Base-by-base conservation (phyloP, 192 early-diverging fungal species). In the Radiomyces spectabilis region DNA sequence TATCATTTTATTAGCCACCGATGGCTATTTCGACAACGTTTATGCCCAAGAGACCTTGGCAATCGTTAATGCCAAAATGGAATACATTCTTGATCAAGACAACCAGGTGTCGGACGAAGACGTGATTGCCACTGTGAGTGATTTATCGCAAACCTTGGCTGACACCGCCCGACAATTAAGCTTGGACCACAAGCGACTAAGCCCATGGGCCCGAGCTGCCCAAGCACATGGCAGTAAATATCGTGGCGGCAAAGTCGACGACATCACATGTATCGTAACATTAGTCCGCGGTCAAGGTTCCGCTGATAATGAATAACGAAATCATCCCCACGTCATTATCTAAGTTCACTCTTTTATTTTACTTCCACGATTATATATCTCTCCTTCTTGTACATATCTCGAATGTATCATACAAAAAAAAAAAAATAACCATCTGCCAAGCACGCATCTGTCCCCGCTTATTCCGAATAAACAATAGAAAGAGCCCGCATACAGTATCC, bases 21-120 rank as follows among this genome's bases (percentile, higher is more conserved):
- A 81, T 53, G 79, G 79, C 7, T 81, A 76, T 51, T 81, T 76
- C 61, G 79, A 81, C 49, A 81, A 81, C 71, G 76, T 81, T 0
- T 81, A 68, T 51, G 51, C 70, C 10, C 51, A 72, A n/a, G 79
- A 81, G 41, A 74, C 79, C 3, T 57, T 78, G 6, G 61, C 68
- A 22, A 43, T 81, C 24, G 74, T 81, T 7, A 74, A 81, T 53
- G 32, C 47, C 3, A 68, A 74, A 37, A 47, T 47, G 58, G 29
- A 30, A 10, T 27, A 35, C 15, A 13, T 64, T 34, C 16, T 34
- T 6, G 41, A 55, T 6, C 18, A 29, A 9, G 54, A 51, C 7
- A 47, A 63, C 10, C n/a, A n/a, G n/a, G n/a, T n/a, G n/a, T n/a
- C n/a, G n/a, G 54, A 61, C 33, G 73, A 70, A 26, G 66, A 70